A percentile compares a stretch with the other conserved stretches of the same genome.
phyloP scores from a whole-genome alignment of 148 eudicot species.

The Pouteria glomerata region DNA sequence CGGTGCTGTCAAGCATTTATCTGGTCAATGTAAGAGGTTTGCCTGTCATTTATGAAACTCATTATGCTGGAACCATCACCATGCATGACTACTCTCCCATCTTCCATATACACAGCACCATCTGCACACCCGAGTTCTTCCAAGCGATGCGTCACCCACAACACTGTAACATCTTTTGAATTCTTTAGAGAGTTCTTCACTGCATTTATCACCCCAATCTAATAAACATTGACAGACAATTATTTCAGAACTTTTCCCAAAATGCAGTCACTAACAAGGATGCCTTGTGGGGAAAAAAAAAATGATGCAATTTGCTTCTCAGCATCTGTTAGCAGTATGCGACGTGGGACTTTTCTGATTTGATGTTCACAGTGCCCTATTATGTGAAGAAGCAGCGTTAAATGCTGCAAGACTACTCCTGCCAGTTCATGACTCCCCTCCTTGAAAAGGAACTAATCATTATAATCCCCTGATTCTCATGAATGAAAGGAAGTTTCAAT shows the following conservation, averaged over 20 bases:
- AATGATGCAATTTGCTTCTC: not conserved
- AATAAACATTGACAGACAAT: not conserved
- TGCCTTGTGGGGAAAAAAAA: no score
- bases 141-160: conserved; percentile 94
- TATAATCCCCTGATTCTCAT: no score
- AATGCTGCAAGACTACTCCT: not conserved
- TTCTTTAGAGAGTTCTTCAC: conserved; percentile 56
- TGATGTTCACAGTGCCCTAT: not conserved
- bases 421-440: not conserved
- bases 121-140: conserved; percentile 91
- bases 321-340: not conserved
- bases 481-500: not conserved
- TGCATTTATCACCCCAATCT: conserved; percentile 79
- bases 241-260: not conserved
- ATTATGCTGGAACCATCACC: conserved; percentile 56
- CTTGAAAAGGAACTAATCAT: no score
- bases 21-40: conserved; percentile 47
- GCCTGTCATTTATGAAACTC: conserved; percentile 48
- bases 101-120: conserved; percentile 90
- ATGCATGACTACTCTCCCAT: conserved; percentile 70
- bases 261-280: no score
- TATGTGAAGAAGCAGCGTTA: no score
- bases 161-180: conserved; percentile 65
- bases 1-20: conserved; percentile 55
- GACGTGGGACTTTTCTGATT: not conserved